Percentiles rank a stretch among this genome's conserved stretches.
These are phyloP conservation scores for Coemansia sp. DNA, from an alignment of 192 early-diverging fungal species.

Conservation along the genomic window DNA sequence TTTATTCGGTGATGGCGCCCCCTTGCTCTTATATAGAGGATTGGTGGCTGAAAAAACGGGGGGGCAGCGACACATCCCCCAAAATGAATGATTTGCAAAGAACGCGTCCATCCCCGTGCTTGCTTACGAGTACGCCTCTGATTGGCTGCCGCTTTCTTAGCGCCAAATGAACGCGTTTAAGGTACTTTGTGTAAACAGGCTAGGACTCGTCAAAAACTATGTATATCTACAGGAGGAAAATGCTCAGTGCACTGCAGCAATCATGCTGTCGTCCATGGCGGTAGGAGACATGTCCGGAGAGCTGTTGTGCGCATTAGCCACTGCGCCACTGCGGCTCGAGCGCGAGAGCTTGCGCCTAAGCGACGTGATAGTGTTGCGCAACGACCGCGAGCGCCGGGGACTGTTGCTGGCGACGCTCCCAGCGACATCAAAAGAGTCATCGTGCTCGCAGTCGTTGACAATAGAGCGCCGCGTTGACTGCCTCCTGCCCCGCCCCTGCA, in stretches of 20 bases:
- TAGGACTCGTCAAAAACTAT: neutral
- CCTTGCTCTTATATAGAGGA: neutral
- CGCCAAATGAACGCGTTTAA: neutral
- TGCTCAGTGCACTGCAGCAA: conserved; percentile 22
- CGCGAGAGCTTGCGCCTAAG: conserved; percentile 42
- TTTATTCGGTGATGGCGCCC: neutral
- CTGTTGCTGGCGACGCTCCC: conserved; percentile 13
- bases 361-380: conserved; percentile 51
- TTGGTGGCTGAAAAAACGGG: neutral
- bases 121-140: neutral
- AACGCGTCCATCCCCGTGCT: neutral
- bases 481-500: neutral
- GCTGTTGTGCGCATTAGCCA: conserved; percentile 6
- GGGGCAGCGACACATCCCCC: neutral
- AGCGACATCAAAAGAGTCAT: conserved; percentile 9
- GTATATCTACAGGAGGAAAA: neutral
- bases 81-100: neutral
- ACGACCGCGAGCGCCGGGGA: conserved; percentile 43
- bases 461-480: neutral
- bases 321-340: conserved; percentile 31
- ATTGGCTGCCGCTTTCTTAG: neutral
- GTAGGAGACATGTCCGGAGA: conserved; percentile 22
- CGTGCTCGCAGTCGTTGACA: conserved; percentile 4
- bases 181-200: neutral
- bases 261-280: conserved; percentile 18